Evolutionary conservation across 2,329 filamentous ascomycete genomes (phyloP).

Genomic region (Colletotrichum sp.): DNA sequence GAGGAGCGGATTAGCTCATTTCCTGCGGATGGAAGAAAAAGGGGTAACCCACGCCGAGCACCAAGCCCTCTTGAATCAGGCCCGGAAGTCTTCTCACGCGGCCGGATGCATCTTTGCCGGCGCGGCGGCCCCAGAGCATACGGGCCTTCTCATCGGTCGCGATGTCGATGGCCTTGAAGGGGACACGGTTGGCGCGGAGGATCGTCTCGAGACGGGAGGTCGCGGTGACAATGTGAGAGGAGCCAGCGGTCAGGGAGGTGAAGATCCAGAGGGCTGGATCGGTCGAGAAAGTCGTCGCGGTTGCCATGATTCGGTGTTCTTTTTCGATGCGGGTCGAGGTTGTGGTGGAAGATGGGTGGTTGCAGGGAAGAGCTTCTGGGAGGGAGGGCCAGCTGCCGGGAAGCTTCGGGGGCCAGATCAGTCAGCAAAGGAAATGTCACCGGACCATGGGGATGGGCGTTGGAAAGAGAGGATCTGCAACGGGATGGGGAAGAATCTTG

Average conservation of each 20-base stretch:
- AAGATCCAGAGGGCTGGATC: slow-evolving; percentile 89
- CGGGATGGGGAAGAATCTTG: neutral
- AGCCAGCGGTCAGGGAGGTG: slow-evolving; percentile 94
- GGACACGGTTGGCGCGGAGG: slow-evolving; percentile 90
- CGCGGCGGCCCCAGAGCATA: slow-evolving; percentile 85
- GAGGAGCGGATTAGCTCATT: slow-evolving; percentile 1
- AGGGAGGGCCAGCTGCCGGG: slow-evolving; percentile 1
- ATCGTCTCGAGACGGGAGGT: slow-evolving; percentile 97
- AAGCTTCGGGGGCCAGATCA: neutral
- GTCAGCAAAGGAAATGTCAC: neutral
- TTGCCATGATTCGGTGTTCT: slow-evolving; percentile 17
- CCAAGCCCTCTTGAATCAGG: slow-evolving; percentile 83
- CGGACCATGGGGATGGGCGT: neutral
- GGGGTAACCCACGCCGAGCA: slow-evolving; percentile 75
- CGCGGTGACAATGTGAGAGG: slow-evolving; percentile 94
- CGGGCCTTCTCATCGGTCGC: slow-evolving; percentile 89
- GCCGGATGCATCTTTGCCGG: slow-evolving; percentile 71
- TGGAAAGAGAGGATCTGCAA: neutral
- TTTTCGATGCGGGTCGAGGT: neutral
- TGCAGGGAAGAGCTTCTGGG: slow-evolving; percentile 16
- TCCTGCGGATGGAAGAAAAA: neutral
- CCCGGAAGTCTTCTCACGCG: slow-evolving; percentile 81
- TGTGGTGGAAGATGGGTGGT: neutral
- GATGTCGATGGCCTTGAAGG: slow-evolving; percentile 90
- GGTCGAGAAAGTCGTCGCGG: slow-evolving; percentile 50